These are phyloP conservation scores for Podaxis sp. DNA, from an alignment of 768 basidiomycete species.

Conservation along the genomic window DNA sequence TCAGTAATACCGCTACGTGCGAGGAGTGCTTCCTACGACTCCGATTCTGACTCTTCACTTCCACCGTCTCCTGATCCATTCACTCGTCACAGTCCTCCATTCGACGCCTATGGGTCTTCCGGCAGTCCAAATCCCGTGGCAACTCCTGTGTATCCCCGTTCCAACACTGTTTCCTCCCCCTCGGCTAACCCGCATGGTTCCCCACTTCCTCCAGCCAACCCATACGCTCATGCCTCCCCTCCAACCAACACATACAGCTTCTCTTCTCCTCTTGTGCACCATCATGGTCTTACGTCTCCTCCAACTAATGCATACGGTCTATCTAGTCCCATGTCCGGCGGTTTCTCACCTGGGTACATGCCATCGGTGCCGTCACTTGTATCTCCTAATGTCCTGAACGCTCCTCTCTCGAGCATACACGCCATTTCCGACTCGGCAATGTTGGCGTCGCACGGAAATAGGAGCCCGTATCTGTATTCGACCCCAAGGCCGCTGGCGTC, in stretches of 20 bases:
- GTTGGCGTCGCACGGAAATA: neutral
- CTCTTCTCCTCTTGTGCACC: neutral
- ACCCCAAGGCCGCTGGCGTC: constrained; percentile 14
- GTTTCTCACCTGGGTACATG: neutral
- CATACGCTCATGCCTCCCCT: neutral
- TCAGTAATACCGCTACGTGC: neutral
- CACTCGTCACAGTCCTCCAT: neutral
- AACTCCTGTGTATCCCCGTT: too few species aligned
- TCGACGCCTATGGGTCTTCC: too few species aligned
- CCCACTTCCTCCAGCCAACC: neutral
- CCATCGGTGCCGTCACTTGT: neutral
- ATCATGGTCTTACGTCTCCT: neutral
- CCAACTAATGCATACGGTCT: neutral
- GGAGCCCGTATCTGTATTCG: constrained; percentile 25
- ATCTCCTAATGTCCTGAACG: neutral
- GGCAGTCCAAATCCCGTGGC: too few species aligned
- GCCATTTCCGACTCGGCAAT: neutral
- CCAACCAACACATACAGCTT: neutral
- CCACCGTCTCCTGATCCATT: neutral
- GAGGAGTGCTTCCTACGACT: neutral
- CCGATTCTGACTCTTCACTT: neutral
- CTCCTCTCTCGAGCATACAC: neutral
- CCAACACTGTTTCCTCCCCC: neutral
- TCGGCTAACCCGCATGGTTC: neutral
- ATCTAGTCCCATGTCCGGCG: neutral